Base-by-base conservation (phyloP, 1,284 basidiomycete species). In the Cutaneotrichosporon mucoides region DNA sequence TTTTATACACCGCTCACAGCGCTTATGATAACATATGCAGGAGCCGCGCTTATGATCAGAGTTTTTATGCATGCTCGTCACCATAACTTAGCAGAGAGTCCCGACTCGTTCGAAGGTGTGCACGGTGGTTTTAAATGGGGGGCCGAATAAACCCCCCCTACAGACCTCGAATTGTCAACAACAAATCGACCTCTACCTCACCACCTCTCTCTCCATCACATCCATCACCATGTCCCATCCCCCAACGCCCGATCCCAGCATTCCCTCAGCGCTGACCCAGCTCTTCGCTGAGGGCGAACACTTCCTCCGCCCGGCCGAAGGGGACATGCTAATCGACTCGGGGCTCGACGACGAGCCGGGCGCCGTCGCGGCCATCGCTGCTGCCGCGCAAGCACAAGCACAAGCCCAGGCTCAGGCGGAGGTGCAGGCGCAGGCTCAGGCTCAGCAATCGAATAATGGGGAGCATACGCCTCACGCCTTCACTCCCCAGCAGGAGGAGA, bases 271-370 rank as follows among this genome's bases (percentile, higher is more conserved):
- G 33, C 62, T 63, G 12, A 46, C 47, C 2, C 56, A 59, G 45
- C 56, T 63, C 13, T 63, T 63, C 37, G 46, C 56, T 1, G 53
- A 49, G 33, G 56, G 53, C 35, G 56, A 60, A 42, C 61, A 63
- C 53, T 63, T 60, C 34, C 59, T 63, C 34, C 54, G 52, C 33
- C 56, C 55, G 0, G n/a, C 47, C 13, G 53, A 40, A 15, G 40
- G 7, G 15, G 56, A 59, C 53, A 57, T 57, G 13, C 47, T 63
- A 9, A 57, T 63, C 36, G 55, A 63, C 50, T 46, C 54, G 6
- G 34, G 15, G 7, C 53, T 63, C 37, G 51, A 24, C 24, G 42
- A 47, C 4, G 47, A 36, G 24, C 48, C 35, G 2, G 43, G 7
- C 9, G 42, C 35, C 6, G 43, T 36, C 2, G 51, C 52, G 4